Evolutionary conservation across 192 early-diverging fungal genomes (phyloP), one percentile per base, ranked within the genome.

Genomic region (Backusella tarrabulga): DNA sequence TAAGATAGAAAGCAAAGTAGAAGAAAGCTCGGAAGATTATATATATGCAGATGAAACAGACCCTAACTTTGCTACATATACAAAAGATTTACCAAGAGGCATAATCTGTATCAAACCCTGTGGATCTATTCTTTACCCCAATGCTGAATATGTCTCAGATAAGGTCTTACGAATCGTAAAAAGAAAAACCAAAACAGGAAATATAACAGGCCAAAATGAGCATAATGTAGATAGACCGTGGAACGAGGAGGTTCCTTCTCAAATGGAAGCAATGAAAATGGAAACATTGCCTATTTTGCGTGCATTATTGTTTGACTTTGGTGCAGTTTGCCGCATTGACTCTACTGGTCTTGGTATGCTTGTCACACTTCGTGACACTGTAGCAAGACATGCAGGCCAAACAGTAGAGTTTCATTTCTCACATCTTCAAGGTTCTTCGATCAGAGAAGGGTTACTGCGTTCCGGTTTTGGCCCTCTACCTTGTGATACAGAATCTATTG

Each of bases 301-400:
- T 14, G 92, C 94, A 3, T 77, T 96, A 42, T 86, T 98, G 36
- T 88, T 98, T 74, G 96, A 98, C 73, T 93, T 98, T 77, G 79
- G 89, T 0, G 90, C 90, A 29, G 94, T 96, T 26, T 91, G 90
- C 66, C 78, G 88, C 34, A 82, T 97, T 38, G 96, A 98, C 76
- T 87, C 92, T 4, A 94, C 96, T 2, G 95, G 94, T 29, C 75
- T 95, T 41, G 92, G 94, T 77, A 88, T 86, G 56, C 86, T 98
- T 3, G 77, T 92, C 17, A 94, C 93, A 35, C 82, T 77, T n/a
- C 71, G 75, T 56, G 41, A 11, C 6, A 72, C 73, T n/a, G 11
- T 81, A 12, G 75, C 77, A n/a, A 42, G 67, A 29, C 70, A 81
- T 66, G 72, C 80, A 19, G 76, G 76, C 21, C 56, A 46, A 32